Evolutionary conservation across 148 eudicot genomes (phyloP).

Genomic region (Nyssa sinensis): DNA sequence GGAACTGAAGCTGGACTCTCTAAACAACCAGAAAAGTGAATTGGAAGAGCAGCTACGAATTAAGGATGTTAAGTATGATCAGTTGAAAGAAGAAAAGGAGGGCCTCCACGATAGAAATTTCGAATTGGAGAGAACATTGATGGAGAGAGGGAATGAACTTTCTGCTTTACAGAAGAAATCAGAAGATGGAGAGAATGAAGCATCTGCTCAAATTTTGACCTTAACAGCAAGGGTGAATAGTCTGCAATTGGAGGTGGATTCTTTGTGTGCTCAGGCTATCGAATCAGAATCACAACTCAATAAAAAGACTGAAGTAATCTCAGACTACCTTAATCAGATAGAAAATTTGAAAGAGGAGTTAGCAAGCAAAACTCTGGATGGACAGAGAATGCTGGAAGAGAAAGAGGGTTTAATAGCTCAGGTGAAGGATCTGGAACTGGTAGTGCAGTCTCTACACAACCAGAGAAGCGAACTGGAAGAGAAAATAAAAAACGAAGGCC

Average conservation of each 20-base stretch:
- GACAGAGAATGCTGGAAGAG: slow-evolving; percentile 29
- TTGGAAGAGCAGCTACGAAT: slow-evolving; percentile 27
- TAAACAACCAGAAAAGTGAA: slow-evolving; percentile 26
- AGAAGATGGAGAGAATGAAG: slow-evolving; percentile 30
- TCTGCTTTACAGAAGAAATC: slow-evolving; percentile 23
- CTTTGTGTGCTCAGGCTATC: slow-evolving; percentile 27
- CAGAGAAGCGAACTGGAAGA: too few species aligned
- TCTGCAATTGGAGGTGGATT: slow-evolving; percentile 31
- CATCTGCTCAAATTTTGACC: slow-evolving; percentile 20
- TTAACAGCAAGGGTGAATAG: slow-evolving; percentile 26
- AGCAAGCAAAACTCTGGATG: slow-evolving; percentile 21
- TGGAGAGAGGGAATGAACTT: slow-evolving; percentile 33
- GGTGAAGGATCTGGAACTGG: too few species aligned
- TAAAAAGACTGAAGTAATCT: slow-evolving; percentile 26
- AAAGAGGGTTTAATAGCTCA: slow-evolving; percentile 17
- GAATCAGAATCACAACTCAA: slow-evolving; percentile 26
- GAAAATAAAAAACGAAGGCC: too few species aligned
- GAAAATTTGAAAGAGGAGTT: slow-evolving; percentile 35
- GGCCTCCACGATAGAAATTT: slow-evolving; percentile 25
- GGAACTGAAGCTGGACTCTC: slow-evolving; percentile 30
- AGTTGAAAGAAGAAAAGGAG: slow-evolving; percentile 11
- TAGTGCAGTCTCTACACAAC: too few species aligned
- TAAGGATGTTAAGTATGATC: slow-evolving; percentile 24
- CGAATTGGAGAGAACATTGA: slow-evolving; percentile 32
- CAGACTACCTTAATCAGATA: slow-evolving; percentile 20